phyloP scores from a whole-genome alignment of 1,139 yeast species.

The Scheffersomyces segobiensis region DNA sequence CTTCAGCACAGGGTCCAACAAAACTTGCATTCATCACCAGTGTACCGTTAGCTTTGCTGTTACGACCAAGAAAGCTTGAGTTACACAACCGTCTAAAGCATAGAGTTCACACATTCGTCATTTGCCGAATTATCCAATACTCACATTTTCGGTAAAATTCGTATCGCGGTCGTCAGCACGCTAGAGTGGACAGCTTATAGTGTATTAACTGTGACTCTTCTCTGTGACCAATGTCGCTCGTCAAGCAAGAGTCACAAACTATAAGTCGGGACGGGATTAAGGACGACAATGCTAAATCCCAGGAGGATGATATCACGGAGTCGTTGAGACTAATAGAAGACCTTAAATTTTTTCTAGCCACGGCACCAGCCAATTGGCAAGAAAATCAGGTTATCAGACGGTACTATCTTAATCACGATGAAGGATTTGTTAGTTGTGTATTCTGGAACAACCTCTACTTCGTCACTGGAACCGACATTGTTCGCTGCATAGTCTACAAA shows the following conservation, averaged over 20 bases:
- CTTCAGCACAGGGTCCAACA: not conserved
- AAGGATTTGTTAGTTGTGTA: conserved; percentile 88
- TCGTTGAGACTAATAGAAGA: conserved; percentile 70
- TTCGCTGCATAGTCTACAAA: conserved; percentile 84
- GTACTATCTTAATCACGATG: conserved; percentile 83
- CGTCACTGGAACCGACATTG: conserved; percentile 95
- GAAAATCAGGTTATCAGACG: conserved; percentile 85
- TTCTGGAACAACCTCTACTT: conserved; percentile 90
- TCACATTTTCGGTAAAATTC: not conserved
- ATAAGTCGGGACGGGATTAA: not conserved
- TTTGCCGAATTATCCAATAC: not conserved
- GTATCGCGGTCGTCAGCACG: not conserved
- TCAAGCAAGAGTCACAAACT: not conserved
- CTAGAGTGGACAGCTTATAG: not conserved
- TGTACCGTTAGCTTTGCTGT: not conserved
- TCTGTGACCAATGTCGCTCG: not conserved
- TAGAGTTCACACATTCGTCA: not conserved
- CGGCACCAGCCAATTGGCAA: conserved; percentile 96
- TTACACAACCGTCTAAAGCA: not conserved
- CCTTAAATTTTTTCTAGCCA: conserved; percentile 78
- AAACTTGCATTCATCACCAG: not conserved
- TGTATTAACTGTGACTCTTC: not conserved
- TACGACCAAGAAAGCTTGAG: not conserved
- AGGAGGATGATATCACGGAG: conserved; percentile 37
- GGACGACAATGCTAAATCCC: not conserved